Percentiles rank a stretch among this genome's conserved stretches.
phyloP scores from a whole-genome alignment of 2,329 filamentous ascomycete species.

The Chrysosporium keratinophilum region DNA sequence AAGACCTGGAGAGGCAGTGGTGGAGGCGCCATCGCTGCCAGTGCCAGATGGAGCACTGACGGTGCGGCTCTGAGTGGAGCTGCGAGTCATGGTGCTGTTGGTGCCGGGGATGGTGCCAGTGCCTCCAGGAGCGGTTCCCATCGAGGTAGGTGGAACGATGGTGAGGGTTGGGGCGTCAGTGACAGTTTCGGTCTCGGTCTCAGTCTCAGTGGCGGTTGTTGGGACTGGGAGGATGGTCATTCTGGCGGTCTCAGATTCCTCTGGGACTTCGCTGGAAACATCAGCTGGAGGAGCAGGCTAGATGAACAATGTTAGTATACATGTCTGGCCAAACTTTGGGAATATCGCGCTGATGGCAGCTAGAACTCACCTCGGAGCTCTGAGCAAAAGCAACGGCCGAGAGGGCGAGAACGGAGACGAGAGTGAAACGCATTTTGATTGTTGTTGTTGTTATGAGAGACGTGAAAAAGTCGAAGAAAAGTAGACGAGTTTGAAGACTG shows the following conservation, averaged over 20 bases:
- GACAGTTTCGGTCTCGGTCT: no score
- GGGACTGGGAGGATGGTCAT: constrained; percentile 11
- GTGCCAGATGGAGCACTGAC: constrained; percentile 21
- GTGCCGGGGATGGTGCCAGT: constrained; percentile 3
- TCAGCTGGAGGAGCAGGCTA: background rate
- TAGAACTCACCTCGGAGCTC: constrained; percentile 6
- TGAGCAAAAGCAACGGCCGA: constrained; percentile 15
- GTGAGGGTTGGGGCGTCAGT: background rate
- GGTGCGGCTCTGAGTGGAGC: constrained; percentile 9
- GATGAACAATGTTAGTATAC: background rate
- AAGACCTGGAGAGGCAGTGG: constrained; percentile 10
- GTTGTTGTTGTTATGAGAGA: background rate
- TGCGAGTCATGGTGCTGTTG: constrained; percentile 10
- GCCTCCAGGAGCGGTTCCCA: constrained; percentile 1
- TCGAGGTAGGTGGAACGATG: constrained; percentile 4
- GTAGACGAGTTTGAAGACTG: background rate
- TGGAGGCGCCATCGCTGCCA: constrained; percentile 6
- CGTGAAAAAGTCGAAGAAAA: background rate
- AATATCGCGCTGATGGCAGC: constrained; percentile 15
- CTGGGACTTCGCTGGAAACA: background rate
- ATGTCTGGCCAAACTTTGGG: constrained; percentile 20
- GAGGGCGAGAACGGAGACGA: constrained; percentile 16
- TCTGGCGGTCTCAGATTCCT: constrained; percentile 6
- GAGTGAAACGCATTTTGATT: constrained; percentile 17
- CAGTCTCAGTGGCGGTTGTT: background rate